Base-by-base conservation (phyloP, 805 yeast species). In the Zygosaccharomyces siamensis region DNA sequence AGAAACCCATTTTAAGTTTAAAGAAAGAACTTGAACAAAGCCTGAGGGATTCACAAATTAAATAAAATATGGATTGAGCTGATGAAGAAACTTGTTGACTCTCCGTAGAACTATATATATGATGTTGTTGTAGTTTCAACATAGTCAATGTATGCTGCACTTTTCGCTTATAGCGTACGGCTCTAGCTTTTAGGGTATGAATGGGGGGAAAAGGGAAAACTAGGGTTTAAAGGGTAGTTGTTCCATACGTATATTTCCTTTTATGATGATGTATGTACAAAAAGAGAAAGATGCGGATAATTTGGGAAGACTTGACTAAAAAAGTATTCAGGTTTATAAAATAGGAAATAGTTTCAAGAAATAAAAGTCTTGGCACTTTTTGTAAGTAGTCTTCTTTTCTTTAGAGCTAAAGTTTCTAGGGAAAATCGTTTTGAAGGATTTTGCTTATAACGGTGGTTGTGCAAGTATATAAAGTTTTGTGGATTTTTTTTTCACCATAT, bases 1-100 rank as follows among this genome's bases (percentile, higher is more conserved):
- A 64, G 39, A 79, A 71, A 1, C 80, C 84, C 84, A 79, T 78
- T 3, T n/a, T 30, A 14, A 30, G 10, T 18, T 24, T 18, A 18
- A 18, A 18, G 20, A 24, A 3, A 26, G 23, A 39, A 26, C 4
- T 7, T 14, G 14, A 3, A 8, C 7, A 26, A 24, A 16, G 12
- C 18, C 18, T 16, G 20, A 18, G n/a, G 7, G 39, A 1, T 36
- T 12, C 8, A 20, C 7, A 26, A 36, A 16, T 7, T 10, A 12
- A 7, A 14, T 20, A 26, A 4, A 36, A 36, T 24, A 16, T n/a
- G 8, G 11, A 26, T 26, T 26, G 10, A 7, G 28, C 1, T 3
- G 3, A 8, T 3, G 3, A 26, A 4, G 16, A 21, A 4, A 14
- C 11, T 11, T 18, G 10, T 14, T 16, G 21, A 8, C 14, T 33